These are phyloP conservation scores for Hirsutella thompsonii DNA, from an alignment of 2,329 filamentous ascomycete genomes.

Conservation along the genomic window DNA sequence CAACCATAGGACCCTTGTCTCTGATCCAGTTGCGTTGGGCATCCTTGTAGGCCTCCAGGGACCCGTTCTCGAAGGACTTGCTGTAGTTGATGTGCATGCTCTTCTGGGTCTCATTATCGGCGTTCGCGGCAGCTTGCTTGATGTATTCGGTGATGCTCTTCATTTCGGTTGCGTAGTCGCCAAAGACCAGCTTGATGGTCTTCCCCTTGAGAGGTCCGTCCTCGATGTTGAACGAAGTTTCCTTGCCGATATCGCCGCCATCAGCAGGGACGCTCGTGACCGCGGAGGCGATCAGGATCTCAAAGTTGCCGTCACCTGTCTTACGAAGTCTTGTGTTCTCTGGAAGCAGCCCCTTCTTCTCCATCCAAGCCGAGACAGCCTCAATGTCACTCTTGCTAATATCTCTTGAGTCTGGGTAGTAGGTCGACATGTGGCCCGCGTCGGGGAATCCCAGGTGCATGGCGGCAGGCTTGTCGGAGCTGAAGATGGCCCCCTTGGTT, in stretches of 20 bases:
- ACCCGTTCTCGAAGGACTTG: slow-evolving; percentile 62
- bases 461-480: slow-evolving; percentile 46
- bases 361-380: slow-evolving; percentile 52
- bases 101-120: slow-evolving; percentile 62
- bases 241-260: slow-evolving; percentile 57
- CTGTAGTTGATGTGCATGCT: slow-evolving; percentile 64
- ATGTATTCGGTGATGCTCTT: slow-evolving; percentile 52
- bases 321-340: slow-evolving; percentile 71
- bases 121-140: slow-evolving; percentile 53
- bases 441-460: slow-evolving; percentile 69
- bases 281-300: slow-evolving; percentile 63
- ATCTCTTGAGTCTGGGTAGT: slow-evolving; percentile 63
- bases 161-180: slow-evolving; percentile 64
- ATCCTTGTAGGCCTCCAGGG: slow-evolving; percentile 66
- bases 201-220: slow-evolving; percentile 51
- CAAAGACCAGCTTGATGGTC: slow-evolving; percentile 59
- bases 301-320: slow-evolving; percentile 48
- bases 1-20: slow-evolving; percentile 69
- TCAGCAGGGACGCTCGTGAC: slow-evolving; percentile 42
- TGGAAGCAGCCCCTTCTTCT: slow-evolving; percentile 54
- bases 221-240: slow-evolving; percentile 45
- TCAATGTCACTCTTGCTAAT: slow-evolving; percentile 68
- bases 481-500: slow-evolving; percentile 61
- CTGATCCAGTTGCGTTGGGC: slow-evolving; percentile 72
- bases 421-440: slow-evolving; percentile 65